Percentiles rank a stretch among this genome's conserved stretches.
Evolutionary conservation across 225 moss, liverwort and hornwort genomes (phyloP).

Genomic region (Pleurozium schreberi): DNA sequence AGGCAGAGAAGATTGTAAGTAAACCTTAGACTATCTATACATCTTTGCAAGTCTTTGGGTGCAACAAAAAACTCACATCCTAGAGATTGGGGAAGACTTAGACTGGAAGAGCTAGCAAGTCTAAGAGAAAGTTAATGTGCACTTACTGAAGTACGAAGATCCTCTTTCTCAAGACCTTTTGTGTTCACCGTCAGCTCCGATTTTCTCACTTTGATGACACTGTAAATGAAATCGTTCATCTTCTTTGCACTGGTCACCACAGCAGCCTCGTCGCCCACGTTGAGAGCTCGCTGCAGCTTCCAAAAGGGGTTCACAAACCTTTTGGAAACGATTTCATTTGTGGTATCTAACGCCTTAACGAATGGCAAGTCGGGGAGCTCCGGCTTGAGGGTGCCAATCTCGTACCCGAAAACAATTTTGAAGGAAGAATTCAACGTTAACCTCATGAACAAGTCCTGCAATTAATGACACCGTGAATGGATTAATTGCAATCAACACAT

Average conservation of each 20-base stretch:
- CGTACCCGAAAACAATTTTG: conserved; percentile 66
- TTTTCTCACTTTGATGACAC: conserved; percentile 36
- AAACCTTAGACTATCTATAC: not conserved
- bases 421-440: conserved; percentile 62
- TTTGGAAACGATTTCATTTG: not conserved
- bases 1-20: not conserved
- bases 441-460: conserved; percentile 20
- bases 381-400: conserved; percentile 42
- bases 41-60: not conserved
- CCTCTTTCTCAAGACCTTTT: not conserved
- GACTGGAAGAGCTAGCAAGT: not conserved
- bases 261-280: conserved; percentile 6
- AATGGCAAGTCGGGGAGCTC: not conserved
- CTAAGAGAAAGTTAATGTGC: not conserved
- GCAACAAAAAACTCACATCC: not conserved
- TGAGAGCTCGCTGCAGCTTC: not conserved
- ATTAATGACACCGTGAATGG: too few species aligned
- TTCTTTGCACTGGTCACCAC: conserved; percentile 1
- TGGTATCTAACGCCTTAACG: not conserved
- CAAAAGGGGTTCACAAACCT: not conserved
- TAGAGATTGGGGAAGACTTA: not conserved
- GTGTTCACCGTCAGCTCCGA: not conserved
- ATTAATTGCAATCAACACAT: not conserved
- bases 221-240: conserved; percentile 48
- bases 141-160: not conserved